Evolutionary conservation across 768 basidiomycete genomes (phyloP), one percentile per base, ranked within the genome.

Genomic region (Ramaria rubella): DNA sequence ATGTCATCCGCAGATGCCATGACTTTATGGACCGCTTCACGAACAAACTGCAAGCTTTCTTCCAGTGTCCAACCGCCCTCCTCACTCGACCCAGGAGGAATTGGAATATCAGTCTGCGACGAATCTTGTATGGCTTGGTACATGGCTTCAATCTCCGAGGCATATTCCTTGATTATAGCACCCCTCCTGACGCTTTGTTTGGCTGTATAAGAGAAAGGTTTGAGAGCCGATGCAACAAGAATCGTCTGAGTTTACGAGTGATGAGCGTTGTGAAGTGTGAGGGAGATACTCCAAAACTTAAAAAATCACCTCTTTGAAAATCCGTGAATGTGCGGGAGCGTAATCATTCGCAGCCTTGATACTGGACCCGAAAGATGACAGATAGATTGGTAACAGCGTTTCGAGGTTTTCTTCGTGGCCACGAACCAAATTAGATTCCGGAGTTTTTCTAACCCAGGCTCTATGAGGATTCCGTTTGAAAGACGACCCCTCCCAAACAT

Each of bases 291-390:
- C 27, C 19, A 9, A 4, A 9, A n/a, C n/a, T n/a, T n/a, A 19
- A 15, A 9, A 14, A 46, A 14, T 38, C 11, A 72, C 74, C 70
- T 77, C 75, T 54, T 77, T 77, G 65, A 77, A 77, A 2, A 79
- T 62, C n/a, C 75, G 64, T 1, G 75, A 77, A 59, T 78, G 76
- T 30, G 68, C 64, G 5, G 78, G 78, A 1, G 77, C 75, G 31
- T 23, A 55, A 44, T 19, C 45, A 26, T 55, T 55, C 15, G 44
- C 55, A 7, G 38, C 43, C 40, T 55, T 24, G 7, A 55, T 43
- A 21, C 42, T 45, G n/a, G 42, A 24, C 40, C 40, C 27, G 38
- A 38, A 6, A 36, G 15, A 7, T 17, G 21, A 19, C 24, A n/a
- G 21, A n/a, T 15, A 17, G 9, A 52, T 29, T 11, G 6, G 24